Evolutionary conservation across 2,329 filamentous ascomycete species (phyloP).

Genomic region (Penicillium polonicum): DNA sequence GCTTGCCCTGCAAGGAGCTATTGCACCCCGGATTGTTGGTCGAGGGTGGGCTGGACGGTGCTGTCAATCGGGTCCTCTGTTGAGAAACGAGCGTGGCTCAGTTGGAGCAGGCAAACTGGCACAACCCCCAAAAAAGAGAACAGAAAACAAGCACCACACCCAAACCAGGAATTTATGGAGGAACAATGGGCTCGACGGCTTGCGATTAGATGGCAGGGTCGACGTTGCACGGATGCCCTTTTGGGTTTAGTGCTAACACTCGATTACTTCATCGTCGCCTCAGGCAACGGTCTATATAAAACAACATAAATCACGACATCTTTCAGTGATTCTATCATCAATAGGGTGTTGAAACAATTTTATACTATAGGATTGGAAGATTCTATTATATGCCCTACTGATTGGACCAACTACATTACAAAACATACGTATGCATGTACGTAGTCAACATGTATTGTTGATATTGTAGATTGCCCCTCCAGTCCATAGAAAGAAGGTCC

Average conservation of each 20-base stretch:
- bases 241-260: conserved; percentile 17
- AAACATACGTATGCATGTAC: too few species aligned
- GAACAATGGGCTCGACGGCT: conserved; percentile 6
- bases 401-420: background rate
- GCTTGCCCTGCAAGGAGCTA: conserved; percentile 5
- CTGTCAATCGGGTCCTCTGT: conserved; percentile 4
- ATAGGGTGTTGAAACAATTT: background rate
- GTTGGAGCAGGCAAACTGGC: conserved; percentile 3
- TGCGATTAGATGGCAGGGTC: conserved; percentile 15
- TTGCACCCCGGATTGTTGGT: conserved; percentile 3
- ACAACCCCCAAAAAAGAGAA: conserved; percentile 9
- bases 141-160: conserved; percentile 10
- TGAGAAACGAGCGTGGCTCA: conserved; percentile 10
- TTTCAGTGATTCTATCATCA: background rate
- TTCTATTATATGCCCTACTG: background rate
- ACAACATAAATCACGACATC: background rate
- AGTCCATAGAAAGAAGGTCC: background rate
- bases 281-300: conserved; percentile 2
- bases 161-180: conserved; percentile 9
- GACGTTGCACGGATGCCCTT: conserved; percentile 18
- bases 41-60: conserved; percentile 5
- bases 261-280: conserved; percentile 14
- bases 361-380: too few species aligned
- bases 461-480: background rate
- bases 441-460: background rate